phyloP scores from a whole-genome alignment of 2,329 filamentous ascomycete species.

The Phialocephala sp. region DNA sequence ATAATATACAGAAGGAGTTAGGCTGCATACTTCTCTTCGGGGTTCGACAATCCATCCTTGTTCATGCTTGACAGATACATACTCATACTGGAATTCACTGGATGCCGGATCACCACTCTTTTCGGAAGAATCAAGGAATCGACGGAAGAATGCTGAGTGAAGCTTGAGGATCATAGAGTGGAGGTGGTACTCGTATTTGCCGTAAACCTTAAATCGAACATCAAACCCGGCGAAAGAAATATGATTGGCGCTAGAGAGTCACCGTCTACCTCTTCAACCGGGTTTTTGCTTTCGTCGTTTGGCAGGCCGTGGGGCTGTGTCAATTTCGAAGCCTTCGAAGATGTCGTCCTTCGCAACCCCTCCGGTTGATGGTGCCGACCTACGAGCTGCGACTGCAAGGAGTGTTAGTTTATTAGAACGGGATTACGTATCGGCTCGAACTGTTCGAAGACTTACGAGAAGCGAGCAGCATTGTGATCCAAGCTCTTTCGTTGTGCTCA shows the following conservation, averaged over 20 bases:
- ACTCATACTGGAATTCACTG: conserved; percentile 3
- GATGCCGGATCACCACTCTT: conserved; percentile 11
- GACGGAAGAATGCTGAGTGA: conserved; percentile 24
- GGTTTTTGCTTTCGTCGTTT: not conserved
- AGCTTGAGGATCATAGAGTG: conserved; percentile 24
- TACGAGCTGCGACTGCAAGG: not conserved
- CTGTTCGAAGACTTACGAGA: not conserved
- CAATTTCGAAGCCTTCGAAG: not conserved
- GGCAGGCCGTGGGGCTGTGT: not conserved
- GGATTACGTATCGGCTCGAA: not conserved
- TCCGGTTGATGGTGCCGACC: not conserved
- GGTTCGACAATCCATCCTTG: not conserved
- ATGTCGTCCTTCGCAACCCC: not conserved
- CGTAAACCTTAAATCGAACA: conserved; percentile 19
- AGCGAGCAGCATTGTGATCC: not conserved
- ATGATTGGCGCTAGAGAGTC: conserved; percentile 6
- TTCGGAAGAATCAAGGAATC: conserved; percentile 26
- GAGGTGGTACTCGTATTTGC: conserved; percentile 20
- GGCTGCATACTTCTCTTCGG: not conserved
- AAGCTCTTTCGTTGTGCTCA: not conserved
- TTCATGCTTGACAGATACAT: conserved; percentile 6
- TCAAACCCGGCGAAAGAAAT: conserved; percentile 12
- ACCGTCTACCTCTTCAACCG: not conserved
- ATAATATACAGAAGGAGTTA: no score
- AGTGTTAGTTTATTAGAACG: not conserved